Percentiles rank a stretch among this genome's conserved stretches.
phyloP scores from a whole-genome alignment of 441 rosid genomes.

The Oxalis stricta region DNA sequence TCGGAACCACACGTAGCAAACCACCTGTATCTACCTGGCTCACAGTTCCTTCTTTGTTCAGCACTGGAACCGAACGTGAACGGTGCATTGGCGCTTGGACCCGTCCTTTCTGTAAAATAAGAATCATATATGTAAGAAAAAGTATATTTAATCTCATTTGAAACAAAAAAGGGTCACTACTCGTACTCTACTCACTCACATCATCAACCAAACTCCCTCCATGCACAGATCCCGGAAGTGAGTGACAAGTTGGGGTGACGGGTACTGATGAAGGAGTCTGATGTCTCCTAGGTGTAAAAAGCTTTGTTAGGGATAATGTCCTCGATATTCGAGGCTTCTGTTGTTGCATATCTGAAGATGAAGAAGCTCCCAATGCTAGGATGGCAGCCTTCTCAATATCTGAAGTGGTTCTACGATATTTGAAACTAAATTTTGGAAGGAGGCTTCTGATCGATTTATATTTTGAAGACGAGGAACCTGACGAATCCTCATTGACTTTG shows the following conservation, averaged over 20 bases:
- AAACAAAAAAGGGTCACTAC: constrained; percentile 8
- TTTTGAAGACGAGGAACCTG: constrained; percentile 31
- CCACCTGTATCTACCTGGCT: constrained; percentile 33
- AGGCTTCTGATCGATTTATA: constrained; percentile 32
- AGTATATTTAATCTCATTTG: neutral
- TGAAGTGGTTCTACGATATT: constrained; percentile 25
- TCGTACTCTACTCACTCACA: constrained; percentile 24
- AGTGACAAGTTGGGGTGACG: constrained; percentile 53
- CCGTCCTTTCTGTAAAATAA: constrained; percentile 46
- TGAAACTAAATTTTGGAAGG: constrained; percentile 65
- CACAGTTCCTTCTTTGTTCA: constrained; percentile 46
- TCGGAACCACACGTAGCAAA: constrained; percentile 57
- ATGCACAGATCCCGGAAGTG: constrained; percentile 78
- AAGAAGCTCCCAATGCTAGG: constrained; percentile 50
- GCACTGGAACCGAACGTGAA: constrained; percentile 74
- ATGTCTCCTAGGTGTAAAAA: constrained; percentile 48
- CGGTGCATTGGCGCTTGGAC: constrained; percentile 50
- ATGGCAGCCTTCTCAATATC: constrained; percentile 82
- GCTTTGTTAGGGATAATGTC: constrained; percentile 54
- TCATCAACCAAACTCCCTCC: constrained; percentile 36
- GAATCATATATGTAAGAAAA: constrained; percentile 17
- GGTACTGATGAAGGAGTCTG: constrained; percentile 60
- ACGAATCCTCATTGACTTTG: constrained; percentile 23
- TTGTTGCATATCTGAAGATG: constrained; percentile 16
- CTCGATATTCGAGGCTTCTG: constrained; percentile 41